These are phyloP conservation scores for Tripterygium wilfordii DNA, from an alignment of 177 flowering plant species.

Conservation along the genomic window DNA sequence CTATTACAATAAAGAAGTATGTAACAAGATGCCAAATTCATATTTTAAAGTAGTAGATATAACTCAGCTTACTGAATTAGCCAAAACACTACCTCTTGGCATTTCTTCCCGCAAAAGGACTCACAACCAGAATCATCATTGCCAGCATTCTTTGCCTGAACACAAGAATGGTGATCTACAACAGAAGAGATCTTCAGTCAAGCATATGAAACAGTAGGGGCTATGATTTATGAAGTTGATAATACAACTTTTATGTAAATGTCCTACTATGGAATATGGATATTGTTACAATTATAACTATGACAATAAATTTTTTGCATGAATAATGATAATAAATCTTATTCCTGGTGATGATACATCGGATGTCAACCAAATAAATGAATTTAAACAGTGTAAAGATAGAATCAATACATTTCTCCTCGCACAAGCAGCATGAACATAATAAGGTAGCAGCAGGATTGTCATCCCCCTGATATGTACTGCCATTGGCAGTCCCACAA, in stretches of 20 bases:
- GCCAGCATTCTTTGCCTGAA: slow-evolving; percentile 16
- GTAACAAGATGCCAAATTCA: not conserved
- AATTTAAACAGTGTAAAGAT: not conserved
- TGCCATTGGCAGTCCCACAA: slow-evolving; percentile 29
- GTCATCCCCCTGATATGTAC: slow-evolving; percentile 10
- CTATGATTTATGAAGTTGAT: too few species aligned
- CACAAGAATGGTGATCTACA: slow-evolving; percentile 63
- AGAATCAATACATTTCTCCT: slow-evolving; percentile 44
- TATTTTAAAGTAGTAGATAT: too few species aligned
- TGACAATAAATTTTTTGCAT: too few species aligned
- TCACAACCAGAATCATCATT: slow-evolving; percentile 7
- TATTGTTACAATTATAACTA: too few species aligned
- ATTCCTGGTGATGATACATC: too few species aligned
- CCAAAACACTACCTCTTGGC: slow-evolving; percentile 47
- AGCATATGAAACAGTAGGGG: too few species aligned
- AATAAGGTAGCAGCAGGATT: slow-evolving; percentile 9
- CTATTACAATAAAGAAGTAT: not conserved
- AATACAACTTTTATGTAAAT: too few species aligned
- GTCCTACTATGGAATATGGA: too few species aligned
- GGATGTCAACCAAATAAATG: not conserved
- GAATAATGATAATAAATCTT: not conserved
- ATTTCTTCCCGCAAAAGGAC: slow-evolving; percentile 54
- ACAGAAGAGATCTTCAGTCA: not conserved
- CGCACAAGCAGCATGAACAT: slow-evolving; percentile 43
- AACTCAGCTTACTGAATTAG: not conserved